phyloP scores from a whole-genome alignment of 2,329 filamentous ascomycete species.

The Alternaria sp. region DNA sequence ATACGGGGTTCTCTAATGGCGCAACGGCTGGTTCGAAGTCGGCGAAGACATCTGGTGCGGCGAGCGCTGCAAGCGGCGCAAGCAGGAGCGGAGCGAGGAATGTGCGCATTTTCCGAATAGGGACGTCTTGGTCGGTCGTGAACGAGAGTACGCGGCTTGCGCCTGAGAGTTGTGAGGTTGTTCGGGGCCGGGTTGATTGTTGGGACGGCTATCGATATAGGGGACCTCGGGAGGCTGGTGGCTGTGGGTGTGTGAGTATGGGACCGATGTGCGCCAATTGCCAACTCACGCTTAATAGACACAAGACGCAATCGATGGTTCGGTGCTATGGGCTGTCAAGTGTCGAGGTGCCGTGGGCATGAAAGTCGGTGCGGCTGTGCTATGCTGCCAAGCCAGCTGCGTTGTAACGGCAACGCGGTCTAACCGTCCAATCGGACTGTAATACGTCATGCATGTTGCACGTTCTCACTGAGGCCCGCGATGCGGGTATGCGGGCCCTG shows the following conservation, averaged over 20 bases:
- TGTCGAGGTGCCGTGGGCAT: conserved; percentile 18
- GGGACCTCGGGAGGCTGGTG: neutral
- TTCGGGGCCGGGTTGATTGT: conserved; percentile 8
- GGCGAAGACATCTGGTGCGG: conserved; percentile 38
- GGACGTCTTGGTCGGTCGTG: neutral
- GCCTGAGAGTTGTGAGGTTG: conserved; percentile 16
- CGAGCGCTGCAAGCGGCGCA: conserved; percentile 40
- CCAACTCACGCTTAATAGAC: neutral
- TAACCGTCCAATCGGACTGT: conserved; percentile 2
- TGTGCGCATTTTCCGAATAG: conserved; percentile 39
- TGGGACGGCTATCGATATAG: conserved; percentile 15
- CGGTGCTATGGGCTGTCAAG: conserved; percentile 3
- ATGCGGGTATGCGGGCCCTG: conserved; percentile 9
- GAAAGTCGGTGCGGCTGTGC: conserved; percentile 12
- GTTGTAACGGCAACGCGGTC: conserved; percentile 17
- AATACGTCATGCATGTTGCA: conserved; percentile 5
- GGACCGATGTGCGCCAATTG: neutral
- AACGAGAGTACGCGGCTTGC: conserved; percentile 17
- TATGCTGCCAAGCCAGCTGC: conserved; percentile 12
- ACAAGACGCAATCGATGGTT: neutral
- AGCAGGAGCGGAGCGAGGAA: conserved; percentile 35
- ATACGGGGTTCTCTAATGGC: conserved; percentile 25
- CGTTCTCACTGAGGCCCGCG: neutral
- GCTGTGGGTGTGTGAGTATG: neutral
- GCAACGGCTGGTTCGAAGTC: conserved; percentile 44